These are phyloP conservation scores for Singerocomus inundabilis DNA, from an alignment of 1,284 basidiomycete genomes.

Conservation along the genomic window DNA sequence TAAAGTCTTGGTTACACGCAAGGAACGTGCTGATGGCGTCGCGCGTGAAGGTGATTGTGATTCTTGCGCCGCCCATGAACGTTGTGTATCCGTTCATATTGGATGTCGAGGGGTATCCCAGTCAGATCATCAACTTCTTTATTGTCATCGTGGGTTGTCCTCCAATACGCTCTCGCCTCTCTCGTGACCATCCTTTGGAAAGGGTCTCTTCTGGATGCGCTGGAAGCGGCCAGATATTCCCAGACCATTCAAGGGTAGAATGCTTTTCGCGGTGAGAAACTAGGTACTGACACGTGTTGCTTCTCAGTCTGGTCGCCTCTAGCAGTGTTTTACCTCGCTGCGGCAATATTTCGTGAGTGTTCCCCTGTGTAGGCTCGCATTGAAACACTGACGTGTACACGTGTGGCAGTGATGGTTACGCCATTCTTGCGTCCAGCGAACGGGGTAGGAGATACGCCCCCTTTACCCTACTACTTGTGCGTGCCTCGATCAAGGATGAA, in stretches of 20 bases:
- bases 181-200: not conserved
- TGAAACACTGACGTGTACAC: not conserved
- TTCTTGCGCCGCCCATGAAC: constrained; percentile 45
- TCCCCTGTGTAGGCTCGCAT: not conserved
- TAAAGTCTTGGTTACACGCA: not conserved
- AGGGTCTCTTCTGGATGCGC: constrained; percentile 59
- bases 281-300: not conserved
- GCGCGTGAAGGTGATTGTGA: constrained; percentile 42
- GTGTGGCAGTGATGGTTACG: constrained; percentile 45
- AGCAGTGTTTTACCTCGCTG: constrained; percentile 54
- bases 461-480: constrained; percentile 57
- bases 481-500: constrained; percentile 12
- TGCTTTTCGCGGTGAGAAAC: not conserved
- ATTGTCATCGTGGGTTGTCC: constrained; percentile 43
- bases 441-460: constrained; percentile 56
- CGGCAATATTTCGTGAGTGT: constrained; percentile 48
- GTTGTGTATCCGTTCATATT: constrained; percentile 55
- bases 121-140: constrained; percentile 56
- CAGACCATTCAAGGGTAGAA: constrained; percentile 58
- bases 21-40: not conserved
- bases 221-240: constrained; percentile 46
- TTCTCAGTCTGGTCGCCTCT: constrained; percentile 54
- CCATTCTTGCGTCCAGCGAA: constrained; percentile 57
- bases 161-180: too few relatives aligned
- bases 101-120: constrained; percentile 57